Conservation (phyloP, 78 protist genomes). For the Ministeria vibrans region DNA sequence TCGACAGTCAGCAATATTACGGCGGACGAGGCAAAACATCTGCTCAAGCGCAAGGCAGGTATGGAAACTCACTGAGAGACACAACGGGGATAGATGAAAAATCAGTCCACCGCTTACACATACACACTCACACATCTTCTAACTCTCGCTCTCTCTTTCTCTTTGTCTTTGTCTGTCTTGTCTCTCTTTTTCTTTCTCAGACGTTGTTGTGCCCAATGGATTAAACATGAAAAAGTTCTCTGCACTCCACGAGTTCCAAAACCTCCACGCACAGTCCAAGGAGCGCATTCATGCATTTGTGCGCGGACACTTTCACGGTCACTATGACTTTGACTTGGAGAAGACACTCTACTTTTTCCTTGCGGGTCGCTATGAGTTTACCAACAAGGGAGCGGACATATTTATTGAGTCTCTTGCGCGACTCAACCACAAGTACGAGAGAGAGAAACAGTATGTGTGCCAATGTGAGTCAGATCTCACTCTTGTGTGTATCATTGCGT, state of each 20-base stretch:
- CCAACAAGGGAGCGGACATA: conserved; percentile 73
- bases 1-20: conserved; percentile 80
- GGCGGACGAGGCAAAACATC: conserved; percentile 50
- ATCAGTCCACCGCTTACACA: too few relatives aligned
- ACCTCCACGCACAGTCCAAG: conserved; percentile 60
- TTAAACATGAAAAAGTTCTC: background rate
- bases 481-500: background rate
- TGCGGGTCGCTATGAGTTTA: conserved; percentile 74
- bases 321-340: conserved; percentile 59
- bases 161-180: background rate
- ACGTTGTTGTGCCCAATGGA: conserved; percentile 71
- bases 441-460: background rate
- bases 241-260: conserved; percentile 68
- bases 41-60: conserved; percentile 40
- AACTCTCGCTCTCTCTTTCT: background rate
- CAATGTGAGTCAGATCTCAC: background rate
- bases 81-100: too few relatives aligned
- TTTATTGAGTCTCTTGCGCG: conserved; percentile 58
- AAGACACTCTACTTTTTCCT: conserved; percentile 76
- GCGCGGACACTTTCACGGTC: conserved; percentile 76
- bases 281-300: conserved; percentile 49
- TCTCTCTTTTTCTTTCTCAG: conserved; percentile 13
- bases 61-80: background rate
- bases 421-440: conserved; percentile 46
- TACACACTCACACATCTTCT: background rate